Conservation (phyloP, 768 basidiomycete species). For the Tulasnella sp. region DNA sequence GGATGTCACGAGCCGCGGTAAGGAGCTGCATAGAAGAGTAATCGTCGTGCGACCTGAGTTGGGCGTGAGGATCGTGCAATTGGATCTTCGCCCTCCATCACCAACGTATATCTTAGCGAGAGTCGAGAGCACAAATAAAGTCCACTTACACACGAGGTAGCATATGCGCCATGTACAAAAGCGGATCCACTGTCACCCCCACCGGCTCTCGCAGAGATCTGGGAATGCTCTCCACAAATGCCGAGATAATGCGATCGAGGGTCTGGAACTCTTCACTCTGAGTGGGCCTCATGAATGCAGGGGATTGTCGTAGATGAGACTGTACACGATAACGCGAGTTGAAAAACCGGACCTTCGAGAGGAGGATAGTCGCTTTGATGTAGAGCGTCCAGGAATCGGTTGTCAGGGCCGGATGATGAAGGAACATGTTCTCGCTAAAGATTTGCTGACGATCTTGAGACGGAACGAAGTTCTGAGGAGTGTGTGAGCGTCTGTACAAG, state of each 20-base stretch:
- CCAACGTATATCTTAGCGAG: background rate
- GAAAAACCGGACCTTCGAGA: conserved; percentile 29
- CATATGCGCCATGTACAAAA: conserved; percentile 36
- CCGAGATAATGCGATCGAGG: conserved; percentile 42
- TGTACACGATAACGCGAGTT: conserved; percentile 3
- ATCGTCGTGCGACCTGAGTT: background rate
- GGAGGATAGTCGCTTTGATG: conserved; percentile 53
- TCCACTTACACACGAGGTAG: conserved; percentile 20
- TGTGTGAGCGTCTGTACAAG: background rate
- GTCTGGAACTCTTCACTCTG: conserved; percentile 51
- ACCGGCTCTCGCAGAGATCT: conserved; percentile 44
- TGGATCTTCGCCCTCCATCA: background rate
- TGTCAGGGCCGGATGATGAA: conserved; percentile 46
- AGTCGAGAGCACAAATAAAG: conserved; percentile 29
- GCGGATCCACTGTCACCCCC: conserved; percentile 35
- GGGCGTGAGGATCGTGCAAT: background rate
- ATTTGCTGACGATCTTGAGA: conserved; percentile 49
- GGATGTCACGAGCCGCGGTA: background rate
- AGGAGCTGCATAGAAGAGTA: background rate
- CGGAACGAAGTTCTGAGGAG: background rate
- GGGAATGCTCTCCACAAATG: conserved; percentile 50
- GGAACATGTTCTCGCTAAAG: conserved; percentile 44
- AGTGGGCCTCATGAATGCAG: conserved; percentile 20
- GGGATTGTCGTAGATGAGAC: conserved; percentile 30
- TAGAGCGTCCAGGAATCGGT: conserved; percentile 63